Conservation (phyloP, 345 rosid genomes). For the Citrus trifoliata region DNA sequence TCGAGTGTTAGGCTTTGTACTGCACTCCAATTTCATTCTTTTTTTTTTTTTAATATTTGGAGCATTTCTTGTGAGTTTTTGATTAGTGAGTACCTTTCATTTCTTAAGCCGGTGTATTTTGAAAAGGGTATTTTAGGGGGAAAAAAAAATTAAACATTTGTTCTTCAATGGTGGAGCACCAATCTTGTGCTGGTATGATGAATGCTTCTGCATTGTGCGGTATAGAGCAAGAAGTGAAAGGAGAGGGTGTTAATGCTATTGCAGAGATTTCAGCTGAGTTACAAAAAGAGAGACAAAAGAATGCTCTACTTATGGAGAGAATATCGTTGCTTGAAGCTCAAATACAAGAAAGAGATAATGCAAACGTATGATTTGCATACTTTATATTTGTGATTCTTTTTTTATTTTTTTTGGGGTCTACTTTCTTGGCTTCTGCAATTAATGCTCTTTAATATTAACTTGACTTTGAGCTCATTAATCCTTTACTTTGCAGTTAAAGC, state of each 20-base stretch:
- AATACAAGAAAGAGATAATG: conserved; percentile 29
- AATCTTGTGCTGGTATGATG: conserved; percentile 38
- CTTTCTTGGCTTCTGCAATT: neutral
- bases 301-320: conserved; percentile 47
- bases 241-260: conserved; percentile 23
- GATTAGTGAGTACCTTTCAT: neutral
- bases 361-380: conserved; percentile 23
- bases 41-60: neutral
- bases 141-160: too few relatives aligned
- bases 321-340: conserved; percentile 53
- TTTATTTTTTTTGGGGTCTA: neutral
- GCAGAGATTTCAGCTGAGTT: conserved; percentile 48
- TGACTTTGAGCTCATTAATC: neutral
- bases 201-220: conserved; percentile 41
- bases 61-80: neutral
- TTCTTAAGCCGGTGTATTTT: neutral
- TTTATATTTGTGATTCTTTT: neutral
- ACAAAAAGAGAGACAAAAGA: conserved; percentile 42
- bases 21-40: neutral
- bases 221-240: conserved; percentile 37
- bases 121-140: neutral
- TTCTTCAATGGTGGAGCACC: conserved; percentile 40
- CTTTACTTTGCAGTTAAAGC: neutral
- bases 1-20: neutral
- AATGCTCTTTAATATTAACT: neutral